These are phyloP conservation scores for Metschnikowia reukaufii DNA, from an alignment of 805 yeast species.

Conservation along the genomic window DNA sequence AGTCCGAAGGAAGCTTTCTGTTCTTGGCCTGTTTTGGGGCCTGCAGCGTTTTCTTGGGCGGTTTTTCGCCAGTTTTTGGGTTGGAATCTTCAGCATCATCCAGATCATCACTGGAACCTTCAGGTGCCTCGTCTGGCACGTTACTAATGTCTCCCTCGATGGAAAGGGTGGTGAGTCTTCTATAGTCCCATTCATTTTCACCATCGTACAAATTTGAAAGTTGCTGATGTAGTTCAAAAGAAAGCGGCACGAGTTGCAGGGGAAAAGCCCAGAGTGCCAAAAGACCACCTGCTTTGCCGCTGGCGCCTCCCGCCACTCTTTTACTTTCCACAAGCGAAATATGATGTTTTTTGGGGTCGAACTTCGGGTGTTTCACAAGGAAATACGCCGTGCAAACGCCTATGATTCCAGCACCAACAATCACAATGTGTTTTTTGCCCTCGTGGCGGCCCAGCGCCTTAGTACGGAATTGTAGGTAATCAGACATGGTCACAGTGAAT, in stretches of 20 bases:
- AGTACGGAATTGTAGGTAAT: slow-evolving; percentile 34
- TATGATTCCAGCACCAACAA: slow-evolving; percentile 93
- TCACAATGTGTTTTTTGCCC: slow-evolving; percentile 73
- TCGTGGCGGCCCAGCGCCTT: slow-evolving; percentile 49
- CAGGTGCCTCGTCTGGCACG: slow-evolving; percentile 23
- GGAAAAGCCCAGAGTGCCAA: slow-evolving; percentile 97
- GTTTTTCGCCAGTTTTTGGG: slow-evolving; percentile 19
- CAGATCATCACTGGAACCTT: slow-evolving; percentile 14
- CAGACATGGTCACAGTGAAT: slow-evolving; percentile 23
- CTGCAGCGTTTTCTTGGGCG: slow-evolving; percentile 34
- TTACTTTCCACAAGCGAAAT: slow-evolving; percentile 86
- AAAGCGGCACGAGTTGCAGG: slow-evolving; percentile 84
- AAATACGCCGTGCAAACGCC: slow-evolving; percentile 95
- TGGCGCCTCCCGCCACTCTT: slow-evolving; percentile 95
- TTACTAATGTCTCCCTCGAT: slow-evolving; percentile 75
- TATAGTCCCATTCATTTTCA: slow-evolving; percentile 88
- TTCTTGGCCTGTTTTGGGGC: neutral
- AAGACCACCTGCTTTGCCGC: slow-evolving; percentile 96
- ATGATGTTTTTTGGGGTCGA: slow-evolving; percentile 68
- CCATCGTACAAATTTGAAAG: slow-evolving; percentile 79
- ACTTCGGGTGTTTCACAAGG: slow-evolving; percentile 77
- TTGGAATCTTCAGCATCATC: neutral
- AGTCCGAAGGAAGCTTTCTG: slow-evolving; percentile 52
- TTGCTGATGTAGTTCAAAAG: slow-evolving; percentile 82
- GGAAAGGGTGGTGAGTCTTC: slow-evolving; percentile 81